These are phyloP conservation scores for Nakaseomyces bracarensis DNA, from an alignment of 1,139 yeast genomes.

Conservation along the genomic window DNA sequence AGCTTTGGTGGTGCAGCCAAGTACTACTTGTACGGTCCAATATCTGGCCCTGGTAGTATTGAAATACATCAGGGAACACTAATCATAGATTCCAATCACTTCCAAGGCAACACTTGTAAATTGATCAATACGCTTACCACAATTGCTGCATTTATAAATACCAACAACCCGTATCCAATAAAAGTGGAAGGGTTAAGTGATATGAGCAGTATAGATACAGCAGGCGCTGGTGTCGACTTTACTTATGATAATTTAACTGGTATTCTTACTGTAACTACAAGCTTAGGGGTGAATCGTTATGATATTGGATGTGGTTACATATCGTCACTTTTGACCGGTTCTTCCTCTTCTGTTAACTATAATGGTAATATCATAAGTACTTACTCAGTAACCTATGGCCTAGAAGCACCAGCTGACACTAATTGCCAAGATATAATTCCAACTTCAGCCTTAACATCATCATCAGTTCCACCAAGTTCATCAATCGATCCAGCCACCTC, in stretches of 20 bases:
- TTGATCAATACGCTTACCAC: background rate
- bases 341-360: background rate
- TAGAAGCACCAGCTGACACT: background rate
- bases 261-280: background rate
- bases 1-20: background rate
- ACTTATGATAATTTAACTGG: background rate
- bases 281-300: background rate
- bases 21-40: background rate
- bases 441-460: too few relatives aligned
- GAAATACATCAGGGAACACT: background rate
- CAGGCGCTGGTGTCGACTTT: background rate
- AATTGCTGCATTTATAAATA: background rate
- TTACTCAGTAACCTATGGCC: background rate
- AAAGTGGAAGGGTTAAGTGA: background rate
- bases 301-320: background rate
- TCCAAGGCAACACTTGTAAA: background rate
- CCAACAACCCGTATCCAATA: background rate
- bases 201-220: background rate
- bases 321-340: background rate
- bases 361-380: background rate
- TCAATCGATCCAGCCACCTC: too few relatives aligned
- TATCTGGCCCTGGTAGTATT: background rate
- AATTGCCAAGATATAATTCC: background rate
- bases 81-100: background rate
- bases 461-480: too few relatives aligned